phyloP scores from a whole-genome alignment of 257 asterid genomes.

The Solanum clarkiae region DNA sequence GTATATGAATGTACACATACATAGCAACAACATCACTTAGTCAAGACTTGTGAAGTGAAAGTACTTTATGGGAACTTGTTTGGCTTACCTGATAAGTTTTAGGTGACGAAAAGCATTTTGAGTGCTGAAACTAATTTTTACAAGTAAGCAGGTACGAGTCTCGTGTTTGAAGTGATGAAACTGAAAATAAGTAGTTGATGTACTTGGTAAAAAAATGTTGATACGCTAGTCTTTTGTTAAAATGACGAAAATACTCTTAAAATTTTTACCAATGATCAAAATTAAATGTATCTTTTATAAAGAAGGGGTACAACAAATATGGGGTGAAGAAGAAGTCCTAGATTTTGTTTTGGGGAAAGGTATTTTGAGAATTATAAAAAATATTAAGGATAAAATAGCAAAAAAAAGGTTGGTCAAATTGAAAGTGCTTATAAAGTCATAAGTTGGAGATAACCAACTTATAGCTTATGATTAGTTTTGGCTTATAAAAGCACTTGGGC shows the following conservation, averaged over 20 bases:
- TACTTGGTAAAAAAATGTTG: background rate
- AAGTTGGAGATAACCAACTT: background rate
- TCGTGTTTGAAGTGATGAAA: background rate
- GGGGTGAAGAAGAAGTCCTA: background rate
- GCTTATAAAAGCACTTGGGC: background rate
- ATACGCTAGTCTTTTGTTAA: background rate
- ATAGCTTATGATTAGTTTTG: background rate
- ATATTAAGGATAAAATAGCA: background rate
- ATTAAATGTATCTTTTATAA: background rate
- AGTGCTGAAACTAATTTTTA: background rate
- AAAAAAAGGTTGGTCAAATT: background rate
- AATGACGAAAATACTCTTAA: background rate
- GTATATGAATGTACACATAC: background rate
- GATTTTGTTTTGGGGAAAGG: background rate
- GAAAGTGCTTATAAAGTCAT: background rate
- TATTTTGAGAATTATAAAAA: background rate
- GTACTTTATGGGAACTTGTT: background rate
- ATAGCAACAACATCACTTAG: background rate
- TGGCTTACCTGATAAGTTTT: background rate
- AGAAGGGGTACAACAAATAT: background rate
- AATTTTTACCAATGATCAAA: background rate
- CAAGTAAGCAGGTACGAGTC: background rate
- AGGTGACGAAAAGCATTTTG: background rate
- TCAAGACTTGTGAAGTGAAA: background rate
- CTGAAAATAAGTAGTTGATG: background rate